Base-by-base conservation (phyloP, 495 filamentous ascomycete species). In the Gamarada debralockiae region DNA sequence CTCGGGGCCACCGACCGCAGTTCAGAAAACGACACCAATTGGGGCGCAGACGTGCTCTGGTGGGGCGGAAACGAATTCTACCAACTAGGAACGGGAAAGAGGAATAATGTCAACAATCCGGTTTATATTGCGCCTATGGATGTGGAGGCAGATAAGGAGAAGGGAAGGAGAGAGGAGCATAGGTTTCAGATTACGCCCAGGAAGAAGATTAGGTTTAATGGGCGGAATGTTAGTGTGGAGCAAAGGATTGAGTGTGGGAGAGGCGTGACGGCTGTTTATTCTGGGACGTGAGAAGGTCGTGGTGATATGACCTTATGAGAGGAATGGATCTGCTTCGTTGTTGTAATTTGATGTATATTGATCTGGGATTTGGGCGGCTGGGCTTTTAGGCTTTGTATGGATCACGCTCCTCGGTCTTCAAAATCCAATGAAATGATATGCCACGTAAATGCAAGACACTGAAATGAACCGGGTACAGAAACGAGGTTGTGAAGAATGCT, bases 51-150 rank as follows among this genome's bases (percentile, higher is more conserved):
- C 66, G 82, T 87, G 2, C 64, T 97, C 5, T 95, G 85, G 78
- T 98, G 92, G 88, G 93, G 93, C 57, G 88, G 87, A 33, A 98
- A 97, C 61, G 92, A 98, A 70, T 78, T 81, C 56, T 96, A 87
- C 63, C 93, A 98, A 64, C 79, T 98, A 15, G 93, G 93, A 3
- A 97, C 86, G 3, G 92, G 93, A 31, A 92, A 83, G 73, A 71
- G 92, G 53, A 95, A 81, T 61, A 97, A 98, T 62, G 57, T 81
- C 5, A 70, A 77, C 25, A 73, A 74, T 9, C 93, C 93, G 13
- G 74, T 73, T 0, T 88, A 97, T 66, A 90, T 98, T 50, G 76
- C 82, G 23, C 87, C 89, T 8, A 70, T 96, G 29, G 75, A 76
- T 40, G 68, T 68, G 1, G 58, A 68, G 36, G 75, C 67, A 15